A percentile compares a stretch with the other conserved stretches of the same genome.
These are phyloP conservation scores for Nyssa sinensis DNA, from an alignment of 148 eudicot species.

Conservation along the genomic window DNA sequence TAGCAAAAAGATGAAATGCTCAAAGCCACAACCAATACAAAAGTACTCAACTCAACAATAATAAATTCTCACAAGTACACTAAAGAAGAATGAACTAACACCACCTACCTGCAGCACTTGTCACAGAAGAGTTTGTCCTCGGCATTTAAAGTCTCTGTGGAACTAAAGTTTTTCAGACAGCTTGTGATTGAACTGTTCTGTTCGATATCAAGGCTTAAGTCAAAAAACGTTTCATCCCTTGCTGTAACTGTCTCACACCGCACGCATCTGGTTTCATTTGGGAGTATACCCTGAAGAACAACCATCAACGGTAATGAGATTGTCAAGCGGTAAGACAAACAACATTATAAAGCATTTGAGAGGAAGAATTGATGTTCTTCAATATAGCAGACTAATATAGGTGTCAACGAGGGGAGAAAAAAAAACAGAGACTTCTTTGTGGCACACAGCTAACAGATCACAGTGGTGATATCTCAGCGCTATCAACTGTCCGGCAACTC, in stretches of 20 bases:
- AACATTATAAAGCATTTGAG: not conserved
- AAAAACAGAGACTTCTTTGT: not conserved
- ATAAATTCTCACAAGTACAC: not conserved
- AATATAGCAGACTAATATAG: not conserved
- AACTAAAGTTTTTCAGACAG: conserved; percentile 82
- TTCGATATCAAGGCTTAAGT: conserved; percentile 88
- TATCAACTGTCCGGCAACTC: not conserved
- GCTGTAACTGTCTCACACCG: conserved; percentile 90
- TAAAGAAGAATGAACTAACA: not conserved
- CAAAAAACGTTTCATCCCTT: conserved; percentile 82
- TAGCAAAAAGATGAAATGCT: not conserved
- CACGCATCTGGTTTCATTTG: conserved; percentile 87
- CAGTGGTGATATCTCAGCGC: not conserved
- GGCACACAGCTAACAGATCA: not conserved
- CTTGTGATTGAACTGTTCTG: conserved; percentile 88
- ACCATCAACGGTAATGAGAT: not conserved
- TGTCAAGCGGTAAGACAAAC: not conserved
- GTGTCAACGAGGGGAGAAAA: not conserved
- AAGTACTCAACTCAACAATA: not conserved
- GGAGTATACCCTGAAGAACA: conserved; percentile 66
- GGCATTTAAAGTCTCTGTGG: conserved; percentile 86
- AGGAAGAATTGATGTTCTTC: not conserved
- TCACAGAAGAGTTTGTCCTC: conserved; percentile 97
- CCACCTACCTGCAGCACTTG: conserved; percentile 78
- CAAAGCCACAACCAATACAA: not conserved